Percentiles rank a stretch among this genome's conserved stretches.
Conservation (phyloP, 495 filamentous ascomycete genomes). For the Penicillium manginii region DNA sequence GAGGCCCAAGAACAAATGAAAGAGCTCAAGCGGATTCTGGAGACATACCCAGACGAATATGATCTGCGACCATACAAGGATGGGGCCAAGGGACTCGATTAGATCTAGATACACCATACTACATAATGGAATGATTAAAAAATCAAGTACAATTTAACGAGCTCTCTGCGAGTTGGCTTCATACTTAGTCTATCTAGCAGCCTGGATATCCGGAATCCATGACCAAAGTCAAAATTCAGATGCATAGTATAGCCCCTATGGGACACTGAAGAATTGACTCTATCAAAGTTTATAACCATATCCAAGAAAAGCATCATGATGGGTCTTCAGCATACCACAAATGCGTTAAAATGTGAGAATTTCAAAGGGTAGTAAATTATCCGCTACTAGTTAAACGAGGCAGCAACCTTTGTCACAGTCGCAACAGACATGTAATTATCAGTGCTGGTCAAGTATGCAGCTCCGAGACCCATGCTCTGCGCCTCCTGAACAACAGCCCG, state of each 20-base stretch:
- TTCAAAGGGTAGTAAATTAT: not conserved
- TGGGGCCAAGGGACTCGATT: constrained; percentile 67
- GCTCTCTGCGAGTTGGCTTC: too few species aligned
- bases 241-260: too few species aligned
- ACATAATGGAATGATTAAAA: not conserved
- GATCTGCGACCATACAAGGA: constrained; percentile 78
- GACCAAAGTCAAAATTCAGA: too few species aligned
- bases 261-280: too few species aligned
- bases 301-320: too few species aligned
- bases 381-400: constrained; percentile 10
- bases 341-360: not conserved
- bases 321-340: not conserved
- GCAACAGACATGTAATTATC: constrained; percentile 18
- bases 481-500: constrained; percentile 17
- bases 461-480: constrained; percentile 26
- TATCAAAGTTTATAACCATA: too few species aligned
- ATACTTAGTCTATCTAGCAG: not conserved
- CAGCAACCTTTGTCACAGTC: constrained; percentile 18
- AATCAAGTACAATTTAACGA: not conserved
- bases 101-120: not conserved
- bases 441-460: constrained; percentile 24
- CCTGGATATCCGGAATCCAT: too few species aligned
- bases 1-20: constrained; percentile 79
- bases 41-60: constrained; percentile 93
- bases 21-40: constrained; percentile 73